Base-by-base conservation (phyloP, 2,329 filamentous ascomycete species). In the Ceratocystis colombiana region DNA sequence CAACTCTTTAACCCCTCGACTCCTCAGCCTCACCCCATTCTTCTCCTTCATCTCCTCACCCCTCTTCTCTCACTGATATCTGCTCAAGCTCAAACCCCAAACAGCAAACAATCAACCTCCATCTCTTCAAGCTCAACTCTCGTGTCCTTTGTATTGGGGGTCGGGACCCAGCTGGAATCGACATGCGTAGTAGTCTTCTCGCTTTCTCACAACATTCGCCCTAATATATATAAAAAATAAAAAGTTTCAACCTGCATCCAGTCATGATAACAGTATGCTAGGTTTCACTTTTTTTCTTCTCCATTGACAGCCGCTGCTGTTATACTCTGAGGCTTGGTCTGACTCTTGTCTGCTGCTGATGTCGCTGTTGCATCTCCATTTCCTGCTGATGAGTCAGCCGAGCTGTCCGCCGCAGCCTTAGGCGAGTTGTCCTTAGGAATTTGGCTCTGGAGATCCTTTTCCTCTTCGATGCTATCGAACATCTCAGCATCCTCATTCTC, bases 401-500 rank as follows among this genome's bases (percentile, higher is more conserved):
- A 65, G 30, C 44, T 57, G 41, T 53, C 64, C 37, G 50, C 30
- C 61, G 61, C 64, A 41, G 61, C 67, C 33, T 66, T 50, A n/a
- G 62, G 46, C 66, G 57, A 62, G 15, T 65, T 59, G 68, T 79
- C 79, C 78, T 89, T 92, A 74, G 84, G 83, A 68, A 94, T 88
- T 78, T 96, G 90, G 75, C 88, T 92, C 70, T 84, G 87, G 70
- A 92, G 81, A 74, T 96, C 91, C 75, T 90, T 89, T 73, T 95
- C 89, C 73, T 95, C 90, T 74, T 90, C 88, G 72, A 79, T 76
- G 44, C 57, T 65, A 76, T 96, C 90, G 77, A 96, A 96, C 87
- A 96, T 93, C 72, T 96, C 91, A 70, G 88, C 86, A 74, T 96
- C 91, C 76, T 91, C 87, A 74, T 88, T 88, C 76, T 94, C 90